phyloP scores from a whole-genome alignment of 1,284 basidiomycete species.

The Sanguinoderma infundibulare region DNA sequence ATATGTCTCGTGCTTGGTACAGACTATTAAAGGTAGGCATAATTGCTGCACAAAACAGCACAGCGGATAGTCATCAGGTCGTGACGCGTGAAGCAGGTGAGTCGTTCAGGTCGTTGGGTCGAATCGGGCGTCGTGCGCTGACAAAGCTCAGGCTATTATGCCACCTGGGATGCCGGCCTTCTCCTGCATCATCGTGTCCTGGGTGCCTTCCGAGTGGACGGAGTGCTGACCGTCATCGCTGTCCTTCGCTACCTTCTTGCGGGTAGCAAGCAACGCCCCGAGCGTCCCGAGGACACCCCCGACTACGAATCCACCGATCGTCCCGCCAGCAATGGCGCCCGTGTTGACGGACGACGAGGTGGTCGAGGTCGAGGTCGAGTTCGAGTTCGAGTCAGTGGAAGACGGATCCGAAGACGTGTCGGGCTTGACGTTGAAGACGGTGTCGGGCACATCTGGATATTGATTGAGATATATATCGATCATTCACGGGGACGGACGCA shows the following conservation, averaged over 20 bases:
- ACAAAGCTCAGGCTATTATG: neutral
- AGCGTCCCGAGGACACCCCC: constrained; percentile 1
- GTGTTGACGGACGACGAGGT: neutral
- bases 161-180: neutral
- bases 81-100: neutral
- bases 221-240: constrained; percentile 5
- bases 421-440: no score
- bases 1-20: no score
- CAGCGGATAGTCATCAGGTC: neutral
- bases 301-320: neutral
- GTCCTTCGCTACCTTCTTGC: neutral
- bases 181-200: constrained; percentile 4
- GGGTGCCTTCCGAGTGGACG: constrained; percentile 1
- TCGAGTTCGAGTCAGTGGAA: no score
- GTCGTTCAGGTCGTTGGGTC: no score
- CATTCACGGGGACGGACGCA: no score
- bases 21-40: no score
- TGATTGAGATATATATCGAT: no score
- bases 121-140: neutral
- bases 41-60: neutral
- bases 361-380: neutral
- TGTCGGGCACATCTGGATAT: no score
- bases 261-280: neutral
- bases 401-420: no score
- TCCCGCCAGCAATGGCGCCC: constrained; percentile 2